Conservation (phyloP, 768 basidiomycete species). For the Tulasnella sp. region DNA sequence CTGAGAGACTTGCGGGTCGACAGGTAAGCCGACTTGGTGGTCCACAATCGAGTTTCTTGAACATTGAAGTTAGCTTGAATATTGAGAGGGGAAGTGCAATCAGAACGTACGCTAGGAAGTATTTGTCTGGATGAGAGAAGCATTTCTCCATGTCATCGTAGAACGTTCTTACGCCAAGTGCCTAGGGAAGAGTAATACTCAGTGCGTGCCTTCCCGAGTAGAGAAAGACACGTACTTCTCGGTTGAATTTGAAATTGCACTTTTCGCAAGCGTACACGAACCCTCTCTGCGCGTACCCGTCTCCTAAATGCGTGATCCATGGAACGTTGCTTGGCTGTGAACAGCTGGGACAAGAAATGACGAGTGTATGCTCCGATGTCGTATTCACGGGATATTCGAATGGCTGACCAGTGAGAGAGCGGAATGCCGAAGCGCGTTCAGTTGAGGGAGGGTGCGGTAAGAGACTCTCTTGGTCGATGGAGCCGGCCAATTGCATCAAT, state of each 20-base stretch:
- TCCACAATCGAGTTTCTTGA: slow-evolving; percentile 3
- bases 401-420: background rate
- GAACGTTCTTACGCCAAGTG: slow-evolving; percentile 7
- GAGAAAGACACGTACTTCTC: slow-evolving; percentile 3
- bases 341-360: background rate
- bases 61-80: background rate
- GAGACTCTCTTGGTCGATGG: slow-evolving; percentile 1
- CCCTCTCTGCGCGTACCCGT: slow-evolving; percentile 17
- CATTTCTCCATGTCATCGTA: slow-evolving; percentile 4
- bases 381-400: slow-evolving; percentile 3
- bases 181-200: background rate
- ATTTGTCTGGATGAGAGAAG: background rate
- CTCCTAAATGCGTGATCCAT: slow-evolving; percentile 11
- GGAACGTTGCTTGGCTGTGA: background rate
- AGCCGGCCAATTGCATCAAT: background rate
- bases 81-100: too few species aligned
- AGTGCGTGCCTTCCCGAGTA: background rate
- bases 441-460: background rate
- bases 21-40: background rate
- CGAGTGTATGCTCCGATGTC: background rate
- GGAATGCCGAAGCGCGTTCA: background rate
- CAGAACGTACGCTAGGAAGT: slow-evolving; percentile 1
- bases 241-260: background rate
- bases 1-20: background rate
- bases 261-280: background rate